Base-by-base conservation (phyloP, 805 yeast genomes). In the Metschnikowia reukaufii region DNA sequence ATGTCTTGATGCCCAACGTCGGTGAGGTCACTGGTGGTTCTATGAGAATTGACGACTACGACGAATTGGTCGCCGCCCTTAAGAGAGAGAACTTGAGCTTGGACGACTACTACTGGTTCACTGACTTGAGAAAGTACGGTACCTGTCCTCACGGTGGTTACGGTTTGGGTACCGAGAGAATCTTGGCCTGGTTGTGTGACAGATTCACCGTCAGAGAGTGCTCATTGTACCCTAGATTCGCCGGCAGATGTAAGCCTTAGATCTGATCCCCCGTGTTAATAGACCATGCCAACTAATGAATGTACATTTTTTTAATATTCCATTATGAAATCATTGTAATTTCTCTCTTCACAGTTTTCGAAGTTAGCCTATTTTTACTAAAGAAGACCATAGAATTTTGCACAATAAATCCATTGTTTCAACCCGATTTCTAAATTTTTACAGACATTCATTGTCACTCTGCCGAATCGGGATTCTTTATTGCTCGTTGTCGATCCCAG, bases 11-110 rank as follows among this genome's bases (percentile, higher is more conserved):
- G 97, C 99, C 99, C 61, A 92, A 88, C 60, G 99, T 94, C 49
- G 99, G 99, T 66, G 99, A 94, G 74, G 86, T 94, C 62, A 88
- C 96, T 38, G 99, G 99, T 69, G 99, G 99, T 49, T 92, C 98
- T 39, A 94, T 94, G 99, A 91, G 99, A 81, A 90, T 89, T 56
- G 82, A 78, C 53, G 81, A 82, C 60, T 72, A 78, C 50, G 89
- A 88, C 36, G 98, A 92, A 70, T 78, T 94, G 59, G 66, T 86
- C 60, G 96, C 82, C 39, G 97, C 96, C 42, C 86, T 92, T 79
- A 84, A 84, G 73, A 88, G 97, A 73, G 99, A 94, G 75, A 83
- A 84, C 48, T 88, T 94, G 62, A 84, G 83, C 65, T 78, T 88
- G 46, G 81, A 75, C 18, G 77, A 92, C 29, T 94, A 94, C 81